These are phyloP conservation scores for Globisporangium megalacanthum DNA, from an alignment of 352 stramenopile genomes.

Conservation along the genomic window DNA sequence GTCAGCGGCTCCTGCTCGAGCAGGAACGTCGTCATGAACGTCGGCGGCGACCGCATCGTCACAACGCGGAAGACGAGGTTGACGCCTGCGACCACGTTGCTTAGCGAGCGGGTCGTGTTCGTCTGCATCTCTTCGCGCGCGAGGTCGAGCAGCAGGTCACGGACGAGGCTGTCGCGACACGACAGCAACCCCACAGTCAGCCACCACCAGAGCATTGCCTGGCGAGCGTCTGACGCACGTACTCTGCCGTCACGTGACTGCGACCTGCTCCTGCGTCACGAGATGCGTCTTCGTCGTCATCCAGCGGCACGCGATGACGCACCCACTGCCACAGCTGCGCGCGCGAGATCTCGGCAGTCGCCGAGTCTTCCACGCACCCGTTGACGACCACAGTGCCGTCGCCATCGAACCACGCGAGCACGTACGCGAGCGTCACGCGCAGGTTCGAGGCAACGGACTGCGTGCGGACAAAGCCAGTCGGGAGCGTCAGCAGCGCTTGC, in stretches of 20 bases:
- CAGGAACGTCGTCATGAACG: slow-evolving; percentile 69
- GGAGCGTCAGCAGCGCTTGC: slow-evolving; percentile 45
- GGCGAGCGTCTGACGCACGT: slow-evolving; percentile 5
- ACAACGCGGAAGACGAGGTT: slow-evolving; percentile 54
- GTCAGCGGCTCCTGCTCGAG: slow-evolving; percentile 53
- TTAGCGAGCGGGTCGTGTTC: slow-evolving; percentile 14
- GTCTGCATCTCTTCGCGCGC: slow-evolving; percentile 22
- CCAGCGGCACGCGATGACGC: slow-evolving; percentile 44
- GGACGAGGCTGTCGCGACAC: slow-evolving; percentile 28
- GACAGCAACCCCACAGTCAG: not conserved
- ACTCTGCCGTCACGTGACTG: slow-evolving; percentile 31
- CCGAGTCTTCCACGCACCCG: slow-evolving; percentile 92
- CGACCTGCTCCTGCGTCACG: not conserved
- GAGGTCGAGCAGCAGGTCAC: slow-evolving; percentile 36
- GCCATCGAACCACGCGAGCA: slow-evolving; percentile 88
- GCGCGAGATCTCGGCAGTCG: slow-evolving; percentile 92
- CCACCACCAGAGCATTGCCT: no score
- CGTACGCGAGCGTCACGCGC: slow-evolving; percentile 87
- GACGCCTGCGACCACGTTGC: slow-evolving; percentile 39
- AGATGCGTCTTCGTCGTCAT: slow-evolving; percentile 3
- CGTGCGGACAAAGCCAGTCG: slow-evolving; percentile 62
- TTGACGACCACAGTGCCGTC: slow-evolving; percentile 89
- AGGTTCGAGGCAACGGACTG: slow-evolving; percentile 83
- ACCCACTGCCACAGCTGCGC: slow-evolving; percentile 91
- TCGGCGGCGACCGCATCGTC: slow-evolving; percentile 46